These are phyloP conservation scores for Beauveria asiatica DNA, from an alignment of 2,329 filamentous ascomycete genomes.

Conservation along the genomic window DNA sequence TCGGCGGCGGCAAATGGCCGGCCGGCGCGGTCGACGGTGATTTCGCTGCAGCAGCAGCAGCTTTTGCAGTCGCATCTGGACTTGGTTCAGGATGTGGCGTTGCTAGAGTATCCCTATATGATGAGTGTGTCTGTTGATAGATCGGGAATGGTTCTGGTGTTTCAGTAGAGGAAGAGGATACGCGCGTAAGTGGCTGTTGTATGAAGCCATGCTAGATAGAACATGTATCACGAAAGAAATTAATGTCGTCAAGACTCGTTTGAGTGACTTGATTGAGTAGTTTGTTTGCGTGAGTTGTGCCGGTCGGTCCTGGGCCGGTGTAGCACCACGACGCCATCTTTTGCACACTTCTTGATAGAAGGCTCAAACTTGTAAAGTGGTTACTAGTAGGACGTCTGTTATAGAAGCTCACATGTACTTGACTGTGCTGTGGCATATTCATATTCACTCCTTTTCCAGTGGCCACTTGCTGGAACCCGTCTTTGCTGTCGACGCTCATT, in stretches of 20 bases:
- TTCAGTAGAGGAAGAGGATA: slow-evolving; percentile 31
- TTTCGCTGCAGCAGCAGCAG: slow-evolving; percentile 80
- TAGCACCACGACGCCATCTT: not conserved
- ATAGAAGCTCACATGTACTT: not conserved
- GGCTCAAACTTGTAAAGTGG: too few relatives aligned
- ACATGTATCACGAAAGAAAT: not conserved
- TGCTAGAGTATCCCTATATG: slow-evolving; percentile 81
- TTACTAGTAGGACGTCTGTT: too few relatives aligned
- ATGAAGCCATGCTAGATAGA: not conserved
- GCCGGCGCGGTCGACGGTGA: slow-evolving; percentile 70
- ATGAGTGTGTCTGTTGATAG: slow-evolving; percentile 91
- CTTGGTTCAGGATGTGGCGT: slow-evolving; percentile 75
- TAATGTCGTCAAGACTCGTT: not conserved
- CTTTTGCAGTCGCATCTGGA: slow-evolving; percentile 82
- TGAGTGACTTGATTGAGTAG: not conserved
- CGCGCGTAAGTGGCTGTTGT: too few relatives aligned
- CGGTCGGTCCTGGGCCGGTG: not conserved
- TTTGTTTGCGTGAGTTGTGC: not conserved
- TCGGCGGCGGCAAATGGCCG: slow-evolving; percentile 23
- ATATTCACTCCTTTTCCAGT: slow-evolving; percentile 18
- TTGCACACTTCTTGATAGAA: too few relatives aligned
- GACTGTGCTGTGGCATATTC: not conserved
- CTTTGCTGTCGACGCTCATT: slow-evolving; percentile 19
- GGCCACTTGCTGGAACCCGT: slow-evolving; percentile 20
- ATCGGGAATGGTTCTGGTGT: slow-evolving; percentile 83